Evolutionary conservation across 2,329 filamentous ascomycete species (phyloP), one percentile per base, ranked within the genome.

Genomic region (Cercospora berteroae): DNA sequence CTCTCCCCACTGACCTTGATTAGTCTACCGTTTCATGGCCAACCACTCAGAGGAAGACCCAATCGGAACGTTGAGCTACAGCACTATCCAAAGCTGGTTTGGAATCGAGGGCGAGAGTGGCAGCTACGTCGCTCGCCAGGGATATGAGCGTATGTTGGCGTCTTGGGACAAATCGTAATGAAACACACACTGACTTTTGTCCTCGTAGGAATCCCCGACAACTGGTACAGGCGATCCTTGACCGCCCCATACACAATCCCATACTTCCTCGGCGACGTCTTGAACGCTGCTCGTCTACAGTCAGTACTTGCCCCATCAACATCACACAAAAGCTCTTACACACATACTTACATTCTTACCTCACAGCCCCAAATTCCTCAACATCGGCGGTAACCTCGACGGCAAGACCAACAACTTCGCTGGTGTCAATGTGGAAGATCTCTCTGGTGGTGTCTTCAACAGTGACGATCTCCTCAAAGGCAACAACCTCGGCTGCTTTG

Each of bases 401-500:
- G 78, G 78, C 55, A 76, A 73, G 23, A 69, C 70, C 10, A 77
- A 80, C 70, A 75, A 75, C 44, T 80, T 80, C 69, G 73, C 74
- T 27, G 77, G 77, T 5, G 64, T 81, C 29, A 72, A 81, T 63
- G 68, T 79, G 4, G 65, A 55, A 9, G 71, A 80, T 56, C 65
- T 82, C 10, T 80, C 78, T 16, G 76, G 76, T 10, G 81, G 80
- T 25, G 73, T 85, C 0, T 80, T 81, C 68, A 84, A 83, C 69
- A 52, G 63, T 18, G 65, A 64, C 12, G 70, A 68, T 33, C 65
- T 75, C 1, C 62, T 73, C 56, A 60, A 74, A 52, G 77, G 76
- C 9, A 78, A 80, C 72, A 79, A 78, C 64, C 73, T 80, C 5
- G 71, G 77, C 1, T 80, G 79, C 64, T 78, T 80, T 63, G 74